These are phyloP conservation scores for Dissophora ornata DNA, from an alignment of 192 early-diverging fungal genomes.

Conservation along the genomic window DNA sequence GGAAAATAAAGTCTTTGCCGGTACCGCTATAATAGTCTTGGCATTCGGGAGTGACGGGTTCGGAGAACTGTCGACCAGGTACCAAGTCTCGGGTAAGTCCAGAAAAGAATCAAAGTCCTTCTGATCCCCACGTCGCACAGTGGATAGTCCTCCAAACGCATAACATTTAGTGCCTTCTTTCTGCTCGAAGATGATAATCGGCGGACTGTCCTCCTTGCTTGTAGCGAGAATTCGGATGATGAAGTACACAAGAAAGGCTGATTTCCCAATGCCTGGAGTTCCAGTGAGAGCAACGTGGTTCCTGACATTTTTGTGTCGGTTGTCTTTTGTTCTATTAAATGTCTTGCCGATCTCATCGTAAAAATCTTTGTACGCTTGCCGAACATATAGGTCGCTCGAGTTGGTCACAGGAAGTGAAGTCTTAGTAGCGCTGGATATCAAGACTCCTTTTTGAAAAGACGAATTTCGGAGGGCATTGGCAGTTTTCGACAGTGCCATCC, in stretches of 20 bases:
- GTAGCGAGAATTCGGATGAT: constrained; percentile 35
- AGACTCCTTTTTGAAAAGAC: too few species aligned
- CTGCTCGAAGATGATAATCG: constrained; percentile 34
- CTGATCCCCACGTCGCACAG: constrained; percentile 8
- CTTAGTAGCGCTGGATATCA: too few species aligned
- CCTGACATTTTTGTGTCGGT: too few species aligned
- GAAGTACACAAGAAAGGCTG: constrained; percentile 51
- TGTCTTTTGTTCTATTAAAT: too few species aligned
- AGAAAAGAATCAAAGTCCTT: constrained; percentile 22
- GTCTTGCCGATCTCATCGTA: too few species aligned
- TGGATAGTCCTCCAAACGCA: constrained; percentile 25
- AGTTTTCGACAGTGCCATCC: too few species aligned
- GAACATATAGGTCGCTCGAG: too few species aligned
- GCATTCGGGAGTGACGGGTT: not conserved
- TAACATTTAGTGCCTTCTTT: constrained; percentile 11
- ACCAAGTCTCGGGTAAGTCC: constrained; percentile 21
- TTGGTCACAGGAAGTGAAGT: too few species aligned
- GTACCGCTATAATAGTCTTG: constrained; percentile 23
- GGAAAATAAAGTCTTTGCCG: constrained; percentile 21
- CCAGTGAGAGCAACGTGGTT: constrained; percentile 36
- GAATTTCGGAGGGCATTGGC: too few species aligned
- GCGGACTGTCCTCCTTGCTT: constrained; percentile 21
- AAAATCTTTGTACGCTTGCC: too few species aligned
- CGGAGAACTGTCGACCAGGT: constrained; percentile 27
- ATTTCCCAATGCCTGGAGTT: constrained; percentile 50